Conservation (phyloP, 306 rosid genomes). For the Vigna trinervia region DNA sequence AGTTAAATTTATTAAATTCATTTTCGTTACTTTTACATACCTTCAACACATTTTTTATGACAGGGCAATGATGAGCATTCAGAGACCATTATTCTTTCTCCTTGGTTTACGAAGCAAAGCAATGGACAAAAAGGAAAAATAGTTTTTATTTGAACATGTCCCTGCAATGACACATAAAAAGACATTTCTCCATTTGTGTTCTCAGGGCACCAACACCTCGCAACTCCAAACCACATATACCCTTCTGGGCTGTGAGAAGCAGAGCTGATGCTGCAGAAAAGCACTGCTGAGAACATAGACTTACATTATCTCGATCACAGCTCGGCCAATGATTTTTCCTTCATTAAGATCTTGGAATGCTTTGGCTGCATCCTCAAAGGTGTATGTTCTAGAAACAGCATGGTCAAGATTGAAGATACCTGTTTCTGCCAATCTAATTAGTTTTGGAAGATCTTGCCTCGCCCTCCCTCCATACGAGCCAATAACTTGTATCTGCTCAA, state of each 20-base stretch:
- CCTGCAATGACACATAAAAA: slow-evolving; percentile 24
- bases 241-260: slow-evolving; percentile 6
- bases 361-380: slow-evolving; percentile 72
- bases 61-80: slow-evolving; percentile 26
- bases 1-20: too few species aligned
- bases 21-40: too few species aligned
- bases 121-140: neutral
- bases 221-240: slow-evolving; percentile 22
- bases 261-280: slow-evolving; percentile 23
- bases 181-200: slow-evolving; percentile 40
- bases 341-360: slow-evolving; percentile 87
- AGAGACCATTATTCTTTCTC: slow-evolving; percentile 1
- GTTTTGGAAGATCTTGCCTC: slow-evolving; percentile 96
- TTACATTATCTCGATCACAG: slow-evolving; percentile 75
- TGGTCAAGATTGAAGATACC: slow-evolving; percentile 74
- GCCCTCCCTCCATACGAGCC: slow-evolving; percentile 98
- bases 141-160: slow-evolving; percentile 40
- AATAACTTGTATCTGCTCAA: slow-evolving; percentile 78
- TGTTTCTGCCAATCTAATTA: slow-evolving; percentile 83
- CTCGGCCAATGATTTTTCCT: slow-evolving; percentile 81
- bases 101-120: slow-evolving; percentile 27
- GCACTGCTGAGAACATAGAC: slow-evolving; percentile 26
- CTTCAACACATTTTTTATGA: neutral
- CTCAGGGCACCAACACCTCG: slow-evolving; percentile 49
- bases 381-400: slow-evolving; percentile 87